Evolutionary conservation across 108 stramenopile genomes (phyloP).

Genomic region (Cyclotella choctawhatcheeana): DNA sequence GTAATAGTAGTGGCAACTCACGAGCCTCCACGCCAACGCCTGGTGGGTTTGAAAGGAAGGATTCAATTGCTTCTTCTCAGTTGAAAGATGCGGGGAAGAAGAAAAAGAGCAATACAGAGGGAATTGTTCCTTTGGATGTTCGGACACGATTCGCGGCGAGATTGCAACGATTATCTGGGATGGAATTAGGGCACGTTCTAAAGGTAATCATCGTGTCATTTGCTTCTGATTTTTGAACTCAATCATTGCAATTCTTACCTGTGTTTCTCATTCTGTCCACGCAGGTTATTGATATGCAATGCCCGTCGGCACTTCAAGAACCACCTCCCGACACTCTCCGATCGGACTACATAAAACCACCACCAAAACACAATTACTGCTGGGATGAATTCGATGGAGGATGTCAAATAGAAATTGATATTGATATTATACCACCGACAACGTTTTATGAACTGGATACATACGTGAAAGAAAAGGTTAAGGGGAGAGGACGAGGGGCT

Average conservation of each 20-base stretch:
- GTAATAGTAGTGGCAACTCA: conserved; percentile 2
- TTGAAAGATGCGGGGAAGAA: neutral
- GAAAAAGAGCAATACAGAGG: conserved; percentile 15
- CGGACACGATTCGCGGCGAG: conserved; percentile 79
- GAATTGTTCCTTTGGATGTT: conserved; percentile 71
- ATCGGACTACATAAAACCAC: conserved; percentile 32
- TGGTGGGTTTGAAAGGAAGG: neutral
- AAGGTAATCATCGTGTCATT: conserved; percentile 12
- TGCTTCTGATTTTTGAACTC: neutral
- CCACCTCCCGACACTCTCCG: conserved; percentile 35
- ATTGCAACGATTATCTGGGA: conserved; percentile 81
- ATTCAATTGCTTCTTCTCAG: conserved; percentile 2
- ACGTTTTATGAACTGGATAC: conserved; percentile 82
- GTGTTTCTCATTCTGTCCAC: neutral
- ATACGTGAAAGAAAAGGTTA: conserved; percentile 55
- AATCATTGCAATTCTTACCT: neutral
- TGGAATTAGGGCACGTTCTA: conserved; percentile 87
- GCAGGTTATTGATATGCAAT: conserved; percentile 75
- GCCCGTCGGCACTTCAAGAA: conserved; percentile 83
- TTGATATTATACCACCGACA: conserved; percentile 79
- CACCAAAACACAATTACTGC: conserved; percentile 35
- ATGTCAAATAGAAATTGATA: conserved; percentile 85
- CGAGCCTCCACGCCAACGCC: conserved; percentile 8
- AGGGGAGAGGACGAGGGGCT: conserved; percentile 46
- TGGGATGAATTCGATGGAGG: conserved; percentile 57